Evolutionary conservation across 2,329 filamentous ascomycete genomes (phyloP).

Genomic region (Pseudovirgaria hyperparasitica): DNA sequence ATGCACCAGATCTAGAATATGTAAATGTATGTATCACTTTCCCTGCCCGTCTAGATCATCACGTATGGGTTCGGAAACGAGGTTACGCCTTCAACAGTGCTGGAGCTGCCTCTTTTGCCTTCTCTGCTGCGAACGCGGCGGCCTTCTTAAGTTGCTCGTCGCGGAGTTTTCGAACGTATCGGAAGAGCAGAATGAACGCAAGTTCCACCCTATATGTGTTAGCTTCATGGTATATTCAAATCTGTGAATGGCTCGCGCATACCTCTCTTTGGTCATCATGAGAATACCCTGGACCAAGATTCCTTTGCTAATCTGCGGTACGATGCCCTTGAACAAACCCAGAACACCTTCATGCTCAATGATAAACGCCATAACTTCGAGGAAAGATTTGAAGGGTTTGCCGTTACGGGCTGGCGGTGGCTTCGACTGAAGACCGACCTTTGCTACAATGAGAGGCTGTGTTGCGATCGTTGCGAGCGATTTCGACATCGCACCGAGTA

Average conservation of each 20-base stretch:
- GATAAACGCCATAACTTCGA: slow-evolving; percentile 92
- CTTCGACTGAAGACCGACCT: slow-evolving; percentile 89
- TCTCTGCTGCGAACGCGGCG: slow-evolving; percentile 49
- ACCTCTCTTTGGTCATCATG: slow-evolving; percentile 99
- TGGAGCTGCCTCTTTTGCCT: slow-evolving; percentile 24
- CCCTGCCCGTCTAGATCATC: too few species aligned
- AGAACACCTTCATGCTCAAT: slow-evolving; percentile 70
- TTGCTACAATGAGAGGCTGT: slow-evolving; percentile 92
- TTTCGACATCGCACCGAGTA: slow-evolving; percentile 88
- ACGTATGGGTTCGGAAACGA: too few species aligned
- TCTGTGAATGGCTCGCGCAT: slow-evolving; percentile 14
- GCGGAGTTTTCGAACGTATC: slow-evolving; percentile 62
- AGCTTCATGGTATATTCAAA: slow-evolving; percentile 6
- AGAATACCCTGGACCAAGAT: slow-evolving; percentile 86
- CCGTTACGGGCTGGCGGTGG: slow-evolving; percentile 74
- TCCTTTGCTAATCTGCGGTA: slow-evolving; percentile 85
- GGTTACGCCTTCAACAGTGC: too few species aligned
- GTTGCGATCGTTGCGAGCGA: slow-evolving; percentile 81
- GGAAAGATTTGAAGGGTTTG: slow-evolving; percentile 85
- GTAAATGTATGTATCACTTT: too few species aligned
- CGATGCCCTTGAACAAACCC: slow-evolving; percentile 94
- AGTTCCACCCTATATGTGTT: slow-evolving; percentile 60
- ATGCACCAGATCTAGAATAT: too few species aligned
- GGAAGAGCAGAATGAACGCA: slow-evolving; percentile 72
- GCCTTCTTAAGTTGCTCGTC: slow-evolving; percentile 57